Evolutionary conservation across 2,329 filamentous ascomycete species (phyloP), one percentile per base, ranked within the genome.

Genomic region (Didymella pomorum): DNA sequence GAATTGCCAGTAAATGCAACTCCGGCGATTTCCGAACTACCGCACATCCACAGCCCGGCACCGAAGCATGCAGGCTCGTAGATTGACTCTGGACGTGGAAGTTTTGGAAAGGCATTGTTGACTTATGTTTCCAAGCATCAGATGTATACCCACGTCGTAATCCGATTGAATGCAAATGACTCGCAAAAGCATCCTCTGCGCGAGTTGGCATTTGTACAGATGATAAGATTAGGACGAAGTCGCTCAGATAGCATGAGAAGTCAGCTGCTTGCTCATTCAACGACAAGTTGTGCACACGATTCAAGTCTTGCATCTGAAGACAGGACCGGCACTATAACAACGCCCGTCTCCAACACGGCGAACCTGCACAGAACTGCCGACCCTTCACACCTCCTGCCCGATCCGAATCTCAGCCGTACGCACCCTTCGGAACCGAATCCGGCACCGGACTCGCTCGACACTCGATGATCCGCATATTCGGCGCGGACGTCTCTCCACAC

Each of bases 11-110:
- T 28, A 26, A 39, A 44, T 12, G 29, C 35, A 3, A 53, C 49
- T 0, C 56, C 56, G 6, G 56, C 49, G 4, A 28, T 53, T 23
- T 43, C 49, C 2, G 56, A 58, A 25, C n/a, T 58, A 16, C 49
- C 49, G 23, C 29, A 37, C 11, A 25, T 53, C 12, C 29, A 26
- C 23, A 58, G 56, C 18, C 56, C 56, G 10, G 28, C 29, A 10
- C 49, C 56, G 25, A 58, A 49, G 37, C 21, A 43, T 23, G 43
- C 28, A 14, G 41, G 33, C n/a, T 29, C 26, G 16, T 56, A 21
- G 11, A 12, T 12, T 43, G 21, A 21, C 7, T 20, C 35, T 14
- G 10, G 35, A 18, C 3, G 6, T 20, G 18, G 18, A 20, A 11
- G 7, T 20, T 4, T 12, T 7, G 6, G 8, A 20, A 20, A 39